A percentile compares a stretch with the other conserved stretches of the same genome.
These are phyloP conservation scores for Metschnikowia cerradonensis DNA, from an alignment of 805 yeast genomes.

Conservation along the genomic window DNA sequence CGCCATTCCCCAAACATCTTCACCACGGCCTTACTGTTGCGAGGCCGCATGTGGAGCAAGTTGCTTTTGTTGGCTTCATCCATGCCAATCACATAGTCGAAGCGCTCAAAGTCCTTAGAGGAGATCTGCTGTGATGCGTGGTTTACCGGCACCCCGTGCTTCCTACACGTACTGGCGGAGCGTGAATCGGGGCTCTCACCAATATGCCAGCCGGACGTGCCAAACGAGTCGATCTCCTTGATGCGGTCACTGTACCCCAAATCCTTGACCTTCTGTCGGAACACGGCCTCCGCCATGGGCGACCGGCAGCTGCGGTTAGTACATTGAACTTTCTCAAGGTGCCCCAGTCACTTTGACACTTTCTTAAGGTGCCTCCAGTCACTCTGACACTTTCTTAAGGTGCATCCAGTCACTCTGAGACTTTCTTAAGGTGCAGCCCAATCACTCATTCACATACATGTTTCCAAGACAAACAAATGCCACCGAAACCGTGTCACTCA, in stretches of 20 bases:
- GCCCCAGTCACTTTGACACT: too few relatives aligned
- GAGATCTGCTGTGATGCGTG: constrained; percentile 73
- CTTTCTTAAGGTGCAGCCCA: too few relatives aligned
- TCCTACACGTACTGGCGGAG: constrained; percentile 60
- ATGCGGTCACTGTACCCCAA: constrained; percentile 45
- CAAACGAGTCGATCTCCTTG: constrained; percentile 72
- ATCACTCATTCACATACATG: not conserved
- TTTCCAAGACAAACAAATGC: too few relatives aligned
- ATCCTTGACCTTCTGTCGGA: constrained; percentile 57
- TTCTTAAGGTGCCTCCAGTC: too few relatives aligned
- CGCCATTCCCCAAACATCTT: constrained; percentile 80
- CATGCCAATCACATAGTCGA: constrained; percentile 71
- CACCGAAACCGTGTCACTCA: too few relatives aligned
- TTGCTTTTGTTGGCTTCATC: constrained; percentile 56
- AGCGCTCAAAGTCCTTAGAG: constrained; percentile 47
- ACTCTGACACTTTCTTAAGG: too few relatives aligned
- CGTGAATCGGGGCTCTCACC: constrained; percentile 83
- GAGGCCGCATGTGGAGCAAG: constrained; percentile 51
- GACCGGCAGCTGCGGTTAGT: constrained; percentile 69
- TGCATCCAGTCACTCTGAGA: too few relatives aligned
- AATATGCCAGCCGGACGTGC: constrained; percentile 79
- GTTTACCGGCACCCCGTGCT: constrained; percentile 67
- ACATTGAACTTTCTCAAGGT: too few relatives aligned
- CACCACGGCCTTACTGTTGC: constrained; percentile 45
- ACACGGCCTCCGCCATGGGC: constrained; percentile 97